Conservation (phyloP, 805 yeast species). For the Grigorovia humatica region DNA sequence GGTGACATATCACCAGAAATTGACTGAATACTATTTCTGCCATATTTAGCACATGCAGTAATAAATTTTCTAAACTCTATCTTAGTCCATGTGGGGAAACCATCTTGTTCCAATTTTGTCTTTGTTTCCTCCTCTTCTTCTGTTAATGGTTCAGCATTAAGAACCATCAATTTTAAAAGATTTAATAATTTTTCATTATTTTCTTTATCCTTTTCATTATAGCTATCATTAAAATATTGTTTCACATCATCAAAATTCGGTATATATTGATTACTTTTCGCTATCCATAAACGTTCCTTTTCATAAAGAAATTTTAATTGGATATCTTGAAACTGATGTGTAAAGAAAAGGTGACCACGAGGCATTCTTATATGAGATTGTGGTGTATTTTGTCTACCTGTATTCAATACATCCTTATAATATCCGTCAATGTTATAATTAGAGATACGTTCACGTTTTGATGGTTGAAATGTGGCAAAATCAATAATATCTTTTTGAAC, state of each 20-base stretch:
- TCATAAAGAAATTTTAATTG: constrained; percentile 67
- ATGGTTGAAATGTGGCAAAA: constrained; percentile 72
- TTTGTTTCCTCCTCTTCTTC: constrained; percentile 68
- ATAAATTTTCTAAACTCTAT: constrained; percentile 81
- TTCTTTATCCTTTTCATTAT: constrained; percentile 32
- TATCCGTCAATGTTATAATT: constrained; percentile 84
- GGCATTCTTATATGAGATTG: constrained; percentile 71
- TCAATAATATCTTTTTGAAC: constrained; percentile 38
- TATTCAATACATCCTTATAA: constrained; percentile 69
- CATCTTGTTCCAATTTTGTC: constrained; percentile 48
- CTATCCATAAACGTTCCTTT: constrained; percentile 66
- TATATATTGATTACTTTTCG: constrained; percentile 57
- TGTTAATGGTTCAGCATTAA: constrained; percentile 68
- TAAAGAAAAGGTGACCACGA: constrained; percentile 68
- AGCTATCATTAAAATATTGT: constrained; percentile 28
- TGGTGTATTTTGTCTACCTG: constrained; percentile 46
- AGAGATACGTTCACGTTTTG: constrained; percentile 74
- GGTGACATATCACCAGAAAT: constrained; percentile 70
- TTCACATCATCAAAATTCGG: constrained; percentile 51
- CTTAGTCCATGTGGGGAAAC: constrained; percentile 76
- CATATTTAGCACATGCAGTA: constrained; percentile 62
- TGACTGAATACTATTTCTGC: constrained; percentile 59
- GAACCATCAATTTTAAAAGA: constrained; percentile 62
- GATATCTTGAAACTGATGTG: constrained; percentile 86
- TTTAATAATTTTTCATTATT: constrained; percentile 39